Percentiles rank a stretch among this genome's conserved stretches.
phyloP scores from a whole-genome alignment of 2,329 filamentous ascomycete genomes.

The Fusarium sp. region DNA sequence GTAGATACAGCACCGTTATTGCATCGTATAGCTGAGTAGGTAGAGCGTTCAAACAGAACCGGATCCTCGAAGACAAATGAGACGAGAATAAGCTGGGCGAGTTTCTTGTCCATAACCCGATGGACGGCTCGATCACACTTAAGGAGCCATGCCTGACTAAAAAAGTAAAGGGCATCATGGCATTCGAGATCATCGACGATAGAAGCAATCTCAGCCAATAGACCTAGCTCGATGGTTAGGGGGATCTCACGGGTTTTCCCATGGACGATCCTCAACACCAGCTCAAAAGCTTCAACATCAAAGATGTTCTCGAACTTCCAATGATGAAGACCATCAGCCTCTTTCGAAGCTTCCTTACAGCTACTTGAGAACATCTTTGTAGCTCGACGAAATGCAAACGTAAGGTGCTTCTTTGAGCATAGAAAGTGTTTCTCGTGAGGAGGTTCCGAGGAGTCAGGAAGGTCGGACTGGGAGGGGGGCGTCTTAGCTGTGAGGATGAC shows the following conservation, averaged over 20 bases:
- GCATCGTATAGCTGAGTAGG: neutral
- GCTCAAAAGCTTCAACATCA: neutral
- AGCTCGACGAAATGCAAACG: slow-evolving; percentile 4
- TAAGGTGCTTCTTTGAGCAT: slow-evolving; percentile 12
- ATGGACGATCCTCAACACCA: slow-evolving; percentile 3
- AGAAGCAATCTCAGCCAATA: neutral
- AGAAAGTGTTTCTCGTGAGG: neutral
- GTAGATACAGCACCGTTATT: neutral
- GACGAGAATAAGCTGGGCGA: neutral
- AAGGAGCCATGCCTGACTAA: neutral
- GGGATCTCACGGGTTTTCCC: neutral
- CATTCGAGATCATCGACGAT: slow-evolving; percentile 1
- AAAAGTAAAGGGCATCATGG: neutral
- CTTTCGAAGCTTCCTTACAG: slow-evolving; percentile 8
- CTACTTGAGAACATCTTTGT: neutral
- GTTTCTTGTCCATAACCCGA: neutral
- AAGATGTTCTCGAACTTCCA: neutral
- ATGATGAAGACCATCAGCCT: slow-evolving; percentile 3
- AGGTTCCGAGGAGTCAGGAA: accelerated
- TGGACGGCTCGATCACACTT: accelerated
- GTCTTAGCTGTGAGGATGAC: neutral
- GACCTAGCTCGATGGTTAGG: accelerated
- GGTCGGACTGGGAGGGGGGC: neutral
- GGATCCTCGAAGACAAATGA: neutral
- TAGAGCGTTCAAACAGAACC: accelerated